Evolutionary conservation across 371 early-diverging fungal genomes (phyloP), one percentile per base, ranked within the genome.

Genomic region (Apophysomyces trapeziformis): DNA sequence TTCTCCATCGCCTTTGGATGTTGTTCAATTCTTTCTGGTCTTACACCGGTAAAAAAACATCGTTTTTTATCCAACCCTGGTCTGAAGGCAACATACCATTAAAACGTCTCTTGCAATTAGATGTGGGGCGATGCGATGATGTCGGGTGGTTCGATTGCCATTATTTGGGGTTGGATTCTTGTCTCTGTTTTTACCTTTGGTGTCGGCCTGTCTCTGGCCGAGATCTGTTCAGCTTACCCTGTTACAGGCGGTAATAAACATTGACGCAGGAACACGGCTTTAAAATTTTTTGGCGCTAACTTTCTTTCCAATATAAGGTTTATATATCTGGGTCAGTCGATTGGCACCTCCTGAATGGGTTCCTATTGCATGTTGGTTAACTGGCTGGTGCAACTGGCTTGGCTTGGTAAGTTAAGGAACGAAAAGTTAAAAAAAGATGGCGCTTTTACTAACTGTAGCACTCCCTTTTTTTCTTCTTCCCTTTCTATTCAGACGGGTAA

Each of bases 191-290:
- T 88, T 60, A 87, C 88, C 2, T 73, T 89, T 70, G 75, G 78
- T 63, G 81, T 89, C 7, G 91, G 84, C 13, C 67, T 89, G 37
- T 84, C 87, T 9, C 66, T 90, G 69, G 91, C 91, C 16, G 91
- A 91, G 71, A 91, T 91, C 65, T 89, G 89, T 63, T 87, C 87
- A 1, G 84, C 90, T 11, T 87, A 79, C 70, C 91, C 91, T 6
- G 83, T 87, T 12, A 84, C 88, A 12, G 91, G 91, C 16, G 86
- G 86, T 32, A 26, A 26, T 26, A 63, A 83, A 35, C 86, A 85
- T 76, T 39, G 7, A 36, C 38, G 26, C 26, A 11, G 16, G 35
- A 57, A 13, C 38, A 60, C 8, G 6, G 32, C 6, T 57, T 32
- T 39, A 26, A 26, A 26, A 37, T 1, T 16, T n/a, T n/a, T 47